A percentile compares a stretch with the other conserved stretches of the same genome.
phyloP scores from a whole-genome alignment of 352 stramenopile genomes.

The Salisapilia sapeloensis region DNA sequence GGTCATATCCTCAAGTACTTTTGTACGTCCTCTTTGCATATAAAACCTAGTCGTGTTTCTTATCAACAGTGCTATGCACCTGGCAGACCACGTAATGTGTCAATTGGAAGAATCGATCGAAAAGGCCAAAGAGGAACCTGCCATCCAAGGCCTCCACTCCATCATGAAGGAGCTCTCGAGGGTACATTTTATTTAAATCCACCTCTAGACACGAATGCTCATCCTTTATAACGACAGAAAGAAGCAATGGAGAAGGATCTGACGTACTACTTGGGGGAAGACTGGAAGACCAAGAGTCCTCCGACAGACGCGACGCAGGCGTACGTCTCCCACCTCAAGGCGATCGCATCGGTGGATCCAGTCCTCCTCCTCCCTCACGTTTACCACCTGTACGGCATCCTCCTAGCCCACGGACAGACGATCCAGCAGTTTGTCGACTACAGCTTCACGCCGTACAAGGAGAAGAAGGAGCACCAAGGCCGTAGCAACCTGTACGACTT shows the following conservation, averaged over 20 bases:
- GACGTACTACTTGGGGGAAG: constrained; percentile 30
- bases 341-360: constrained; percentile 41
- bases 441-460: constrained; percentile 22
- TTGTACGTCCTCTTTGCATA: constrained; percentile 20
- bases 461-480: constrained; percentile 23
- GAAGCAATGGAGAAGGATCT: constrained; percentile 43
- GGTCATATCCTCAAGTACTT: constrained; percentile 47
- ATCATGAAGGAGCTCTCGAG: constrained; percentile 21
- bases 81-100: constrained; percentile 43
- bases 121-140: constrained; percentile 18
- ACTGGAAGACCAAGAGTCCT: constrained; percentile 37
- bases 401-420: constrained; percentile 39
- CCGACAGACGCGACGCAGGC: constrained; percentile 22
- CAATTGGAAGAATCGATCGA: constrained; percentile 39
- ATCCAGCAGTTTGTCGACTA: constrained; percentile 50
- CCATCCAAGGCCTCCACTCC: constrained; percentile 19
- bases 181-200: constrained; percentile 5
- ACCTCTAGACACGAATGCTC: not conserved
- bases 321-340: constrained; percentile 41
- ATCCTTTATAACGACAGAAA: constrained; percentile 11
- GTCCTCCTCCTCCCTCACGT: constrained; percentile 38
- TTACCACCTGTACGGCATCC: constrained; percentile 64
- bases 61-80: constrained; percentile 1
- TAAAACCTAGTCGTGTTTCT: not conserved
- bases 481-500: constrained; percentile 42